A percentile compares a stretch with the other conserved stretches of the same genome.
phyloP scores from a whole-genome alignment of 2,329 filamentous ascomycete genomes.

The Ilyonectria mors-panacis region DNA sequence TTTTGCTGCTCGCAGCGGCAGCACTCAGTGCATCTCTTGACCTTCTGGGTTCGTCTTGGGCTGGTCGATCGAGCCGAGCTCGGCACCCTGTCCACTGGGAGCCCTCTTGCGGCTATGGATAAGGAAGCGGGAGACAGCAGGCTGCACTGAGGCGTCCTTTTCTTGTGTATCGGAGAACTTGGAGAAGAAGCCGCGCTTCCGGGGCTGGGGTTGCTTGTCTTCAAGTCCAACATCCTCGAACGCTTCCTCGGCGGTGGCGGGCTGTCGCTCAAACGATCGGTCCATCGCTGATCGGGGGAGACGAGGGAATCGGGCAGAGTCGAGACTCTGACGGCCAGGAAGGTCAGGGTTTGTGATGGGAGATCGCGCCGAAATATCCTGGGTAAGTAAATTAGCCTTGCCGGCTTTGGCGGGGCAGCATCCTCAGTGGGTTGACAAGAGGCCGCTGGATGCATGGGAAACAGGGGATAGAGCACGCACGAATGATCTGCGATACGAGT shows the following conservation, averaged over 20 bases:
- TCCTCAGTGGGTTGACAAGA: neutral
- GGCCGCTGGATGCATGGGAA: neutral
- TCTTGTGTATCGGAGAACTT: slow-evolving; percentile 76
- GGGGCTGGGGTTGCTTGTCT: slow-evolving; percentile 67
- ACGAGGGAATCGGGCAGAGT: slow-evolving; percentile 78
- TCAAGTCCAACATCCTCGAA: slow-evolving; percentile 96
- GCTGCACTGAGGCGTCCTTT: slow-evolving; percentile 53
- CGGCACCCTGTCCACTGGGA: slow-evolving; percentile 75
- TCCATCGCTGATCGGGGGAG: slow-evolving; percentile 74
- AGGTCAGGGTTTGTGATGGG: slow-evolving; percentile 75
- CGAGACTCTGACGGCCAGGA: slow-evolving; percentile 83
- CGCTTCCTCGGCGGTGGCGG: slow-evolving; percentile 80
- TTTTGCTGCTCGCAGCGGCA: slow-evolving; percentile 6
- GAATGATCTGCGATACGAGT: slow-evolving; percentile 96
- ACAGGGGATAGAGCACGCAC: slow-evolving; percentile 67
- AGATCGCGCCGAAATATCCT: slow-evolving; percentile 93
- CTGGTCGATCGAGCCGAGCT: slow-evolving; percentile 76
- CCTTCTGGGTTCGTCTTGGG: slow-evolving; percentile 48
- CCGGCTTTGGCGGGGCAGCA: neutral
- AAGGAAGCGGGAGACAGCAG: slow-evolving; percentile 72
- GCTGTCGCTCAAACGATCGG: slow-evolving; percentile 70
- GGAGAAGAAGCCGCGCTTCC: slow-evolving; percentile 81
- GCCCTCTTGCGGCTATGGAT: slow-evolving; percentile 80
- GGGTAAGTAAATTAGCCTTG: slow-evolving; percentile 39
- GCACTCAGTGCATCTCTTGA: slow-evolving; percentile 45